Conservation (phyloP, 345 rosid genomes). For the Rhizophora mangle region DNA sequence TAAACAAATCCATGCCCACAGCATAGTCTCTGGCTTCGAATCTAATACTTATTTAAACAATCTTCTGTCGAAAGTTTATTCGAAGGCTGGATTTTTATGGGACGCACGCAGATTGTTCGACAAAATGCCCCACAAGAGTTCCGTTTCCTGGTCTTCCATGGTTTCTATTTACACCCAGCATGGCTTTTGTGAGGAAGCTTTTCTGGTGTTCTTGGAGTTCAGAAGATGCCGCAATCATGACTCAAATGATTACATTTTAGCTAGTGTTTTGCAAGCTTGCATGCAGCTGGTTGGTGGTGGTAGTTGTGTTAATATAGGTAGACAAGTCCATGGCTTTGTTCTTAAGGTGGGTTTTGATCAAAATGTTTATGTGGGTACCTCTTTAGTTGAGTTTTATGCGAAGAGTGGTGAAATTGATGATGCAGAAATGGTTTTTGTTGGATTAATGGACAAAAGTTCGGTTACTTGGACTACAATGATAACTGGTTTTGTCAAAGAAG, state of each 20-base stretch:
- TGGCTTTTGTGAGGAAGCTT: conserved; percentile 43
- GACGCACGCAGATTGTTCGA: conserved; percentile 51
- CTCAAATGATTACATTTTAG: conserved; percentile 58
- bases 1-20: conserved; percentile 46
- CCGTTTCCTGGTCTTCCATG: conserved; percentile 70
- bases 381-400: conserved; percentile 52
- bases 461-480: conserved; percentile 75
- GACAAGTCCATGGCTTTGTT: conserved; percentile 54
- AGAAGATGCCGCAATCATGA: conserved; percentile 33
- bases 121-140: conserved; percentile 52
- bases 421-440: conserved; percentile 61
- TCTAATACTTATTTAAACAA: conserved; percentile 47
- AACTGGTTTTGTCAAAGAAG: conserved; percentile 52
- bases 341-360: conserved; percentile 55
- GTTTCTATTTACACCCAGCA: conserved; percentile 55
- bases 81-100: conserved; percentile 21
- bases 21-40: conserved; percentile 37
- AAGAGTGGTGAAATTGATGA: conserved; percentile 46
- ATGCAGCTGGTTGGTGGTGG: conserved; percentile 25
- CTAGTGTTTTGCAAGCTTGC: conserved; percentile 64
- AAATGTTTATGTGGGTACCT: conserved; percentile 64
- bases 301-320: conserved; percentile 19
- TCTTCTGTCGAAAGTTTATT: conserved; percentile 35
- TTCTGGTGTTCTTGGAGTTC: conserved; percentile 42
- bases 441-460: conserved; percentile 43